Base-by-base conservation (phyloP, 805 yeast species). In the Pichia eremophila region DNA sequence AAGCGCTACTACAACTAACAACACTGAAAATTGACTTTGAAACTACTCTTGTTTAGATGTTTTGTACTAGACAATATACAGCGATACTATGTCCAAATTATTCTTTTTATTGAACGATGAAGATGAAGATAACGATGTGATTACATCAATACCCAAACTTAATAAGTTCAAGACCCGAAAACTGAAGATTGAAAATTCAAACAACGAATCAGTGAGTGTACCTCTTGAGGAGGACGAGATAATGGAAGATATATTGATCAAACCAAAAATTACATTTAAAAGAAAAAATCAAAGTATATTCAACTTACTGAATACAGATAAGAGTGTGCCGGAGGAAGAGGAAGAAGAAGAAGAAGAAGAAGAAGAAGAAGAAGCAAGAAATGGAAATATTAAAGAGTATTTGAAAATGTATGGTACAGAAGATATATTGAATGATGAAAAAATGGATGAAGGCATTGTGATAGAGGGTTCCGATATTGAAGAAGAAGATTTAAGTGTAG, bases 401-500 rank as follows among this genome's bases (percentile, higher is more conserved):
- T 34, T 46, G n/a, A 42, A 43, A 41, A 4, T 12, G 3, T 46
- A 46, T 34, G 37, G 14, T 22, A 25, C 12, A 7, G 39, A 17
- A 14, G 39, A 34, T 8, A 3, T 29, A 1, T 17, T 45, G 17
- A 58, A 50, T 27, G 46, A 47, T 34, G 54, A 50, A 17, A 51
- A 49, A 41, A 22, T 22, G 5, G 54, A 47, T 38, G 55, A 56
- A 29, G 50, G 48, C 0, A 49, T 46, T 2, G 58, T 54, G 12
- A 60, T 60, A 28, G 54, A 53, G 43, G 59, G 55, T 37, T 46
- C 57, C 10, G 60, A 53, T 25, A 42, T 51, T 28, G 50, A 51
- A 38, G 39, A 39, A 12, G 34, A 39, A 34, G 46, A 36, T 27
- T 14, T 34, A 34, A 9, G n/a, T 34, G 36, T 3, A 1, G 17